These are phyloP conservation scores for Falciphora oryzae DNA, from an alignment of 2,329 filamentous ascomycete species.

Conservation along the genomic window DNA sequence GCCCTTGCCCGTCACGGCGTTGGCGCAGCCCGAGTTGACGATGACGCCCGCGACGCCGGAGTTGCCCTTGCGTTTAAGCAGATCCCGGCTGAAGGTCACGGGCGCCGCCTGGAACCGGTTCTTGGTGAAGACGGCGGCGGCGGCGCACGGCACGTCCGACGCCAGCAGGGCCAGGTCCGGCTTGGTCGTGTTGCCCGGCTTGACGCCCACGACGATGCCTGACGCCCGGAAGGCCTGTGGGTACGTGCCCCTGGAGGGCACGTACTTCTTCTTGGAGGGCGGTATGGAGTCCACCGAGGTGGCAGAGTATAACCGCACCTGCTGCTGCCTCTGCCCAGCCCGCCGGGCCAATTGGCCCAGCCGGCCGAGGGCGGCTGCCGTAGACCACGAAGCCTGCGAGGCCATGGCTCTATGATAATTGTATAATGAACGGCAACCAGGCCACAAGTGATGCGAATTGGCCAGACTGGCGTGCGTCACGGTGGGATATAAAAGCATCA, in stretches of 20 bases:
- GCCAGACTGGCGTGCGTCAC: background rate
- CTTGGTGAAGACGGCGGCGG: conserved; percentile 91
- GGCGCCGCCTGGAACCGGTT: conserved; percentile 98
- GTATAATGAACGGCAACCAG: background rate
- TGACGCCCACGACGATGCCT: conserved; percentile 87
- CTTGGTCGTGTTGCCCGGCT: conserved; percentile 84
- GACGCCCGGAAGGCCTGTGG: conserved; percentile 85
- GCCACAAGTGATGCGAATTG: background rate
- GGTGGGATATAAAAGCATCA: background rate
- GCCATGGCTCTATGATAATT: background rate
- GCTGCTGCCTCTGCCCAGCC: conserved; percentile 1
- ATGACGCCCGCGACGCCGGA: conserved; percentile 73
- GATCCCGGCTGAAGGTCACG: conserved; percentile 74
- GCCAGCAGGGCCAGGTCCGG: conserved; percentile 86
- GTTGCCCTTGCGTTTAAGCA: conserved; percentile 61
- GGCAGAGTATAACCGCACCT: conserved; percentile 50
- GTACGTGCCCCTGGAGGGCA: conserved; percentile 79
- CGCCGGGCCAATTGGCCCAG: conserved; percentile 3
- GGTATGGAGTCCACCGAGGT: conserved; percentile 58
- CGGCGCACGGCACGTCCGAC: conserved; percentile 79
- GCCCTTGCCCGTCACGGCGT: conserved; percentile 89
- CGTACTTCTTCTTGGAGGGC: conserved; percentile 80
- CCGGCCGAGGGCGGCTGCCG: conserved; percentile 7
- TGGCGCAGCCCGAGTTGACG: conserved; percentile 93
- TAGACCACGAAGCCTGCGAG: background rate